Base-by-base conservation (phyloP, 2,329 filamentous ascomycete species). In the Pochonia chlamydosporia region DNA sequence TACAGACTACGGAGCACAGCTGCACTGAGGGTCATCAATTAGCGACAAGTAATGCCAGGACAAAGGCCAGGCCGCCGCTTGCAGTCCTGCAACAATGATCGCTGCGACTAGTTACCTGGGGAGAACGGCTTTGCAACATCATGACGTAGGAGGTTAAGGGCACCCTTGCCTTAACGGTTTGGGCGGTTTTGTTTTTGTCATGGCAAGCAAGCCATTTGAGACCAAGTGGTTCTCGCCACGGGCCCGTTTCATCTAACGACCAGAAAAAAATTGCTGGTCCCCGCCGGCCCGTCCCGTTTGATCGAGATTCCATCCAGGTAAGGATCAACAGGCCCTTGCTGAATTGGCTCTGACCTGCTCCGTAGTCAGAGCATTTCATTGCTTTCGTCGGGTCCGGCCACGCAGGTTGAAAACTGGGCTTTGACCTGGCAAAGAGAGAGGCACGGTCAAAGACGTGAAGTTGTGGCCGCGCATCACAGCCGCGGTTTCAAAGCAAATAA, bases 241-340 rank as follows among this genome's bases (percentile, higher is more conserved):
- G 37, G 44, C 44, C n/a, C 44, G 37, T 40, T 40, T 46, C 28
- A 40, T 10, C 16, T 33, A 31, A 30, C 25, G 25, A 42, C n/a
- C 13, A 39, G 16, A 14, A 35, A 35, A 14, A 35, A 18, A 35
- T 18, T 5, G 31, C 26, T 48, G 46, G 33, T 24, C 39, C 35
- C 40, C 40, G 41, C 41, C 46, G 46, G 46, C 24, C 46, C 46
- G 46, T 48, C 46, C 46, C 46, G 46, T 36, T 41, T 43, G 23
- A 30, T 39, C 30, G 45, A 36, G 43, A 40, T 44, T 44, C 20
- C 31, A 40, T 42, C 28, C 7, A 31, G 35, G 35, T 45, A 31
- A 45, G 43, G 43, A 45, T 40, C 43, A 45, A 40, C 35, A 26
- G 35, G 20, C 25, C 21, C 25, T 40, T 10, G 43, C 43, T 26